These are phyloP conservation scores for Auriscalpium vulgare DNA, from an alignment of 768 basidiomycete genomes.

Conservation along the genomic window DNA sequence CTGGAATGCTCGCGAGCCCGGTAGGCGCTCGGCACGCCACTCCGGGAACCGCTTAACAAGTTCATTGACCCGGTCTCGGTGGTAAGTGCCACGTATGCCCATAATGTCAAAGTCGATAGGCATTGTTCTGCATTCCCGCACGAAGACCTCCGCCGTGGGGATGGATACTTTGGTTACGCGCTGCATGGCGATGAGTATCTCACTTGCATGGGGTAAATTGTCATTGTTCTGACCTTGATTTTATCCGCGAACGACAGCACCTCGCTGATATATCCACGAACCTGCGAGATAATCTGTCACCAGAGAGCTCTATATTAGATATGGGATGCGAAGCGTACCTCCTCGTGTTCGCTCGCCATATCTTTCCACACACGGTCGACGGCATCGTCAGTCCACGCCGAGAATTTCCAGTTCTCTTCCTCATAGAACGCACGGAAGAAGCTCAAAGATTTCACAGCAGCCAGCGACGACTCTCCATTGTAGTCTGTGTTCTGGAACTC, in stretches of 20 bases:
- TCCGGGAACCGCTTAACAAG: slow-evolving; percentile 55
- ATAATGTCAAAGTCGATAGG: slow-evolving; percentile 63
- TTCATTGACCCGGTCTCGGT: slow-evolving; percentile 47
- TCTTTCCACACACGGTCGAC: slow-evolving; percentile 64
- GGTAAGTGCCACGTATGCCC: slow-evolving; percentile 60
- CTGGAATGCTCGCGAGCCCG: slow-evolving; percentile 73
- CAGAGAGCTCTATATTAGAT: background rate
- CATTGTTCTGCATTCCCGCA: slow-evolving; percentile 53
- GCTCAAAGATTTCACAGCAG: slow-evolving; percentile 61
- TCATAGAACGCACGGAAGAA: slow-evolving; percentile 67
- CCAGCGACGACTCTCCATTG: slow-evolving; percentile 76
- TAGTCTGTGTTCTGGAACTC: slow-evolving; percentile 65
- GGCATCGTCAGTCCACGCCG: slow-evolving; percentile 65
- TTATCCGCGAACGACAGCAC: slow-evolving; percentile 64
- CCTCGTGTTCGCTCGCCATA: slow-evolving; percentile 71
- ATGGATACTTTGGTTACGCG: slow-evolving; percentile 58
- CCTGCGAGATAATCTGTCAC: slow-evolving; percentile 28
- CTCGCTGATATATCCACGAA: slow-evolving; percentile 70
- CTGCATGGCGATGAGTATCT: slow-evolving; percentile 26
- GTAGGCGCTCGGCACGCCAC: slow-evolving; percentile 64
- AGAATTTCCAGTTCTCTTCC: slow-evolving; percentile 73
- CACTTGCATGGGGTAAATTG: background rate
- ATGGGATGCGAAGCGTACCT: slow-evolving; percentile 34
- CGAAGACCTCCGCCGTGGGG: slow-evolving; percentile 53
- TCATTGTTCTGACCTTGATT: slow-evolving; percentile 42